A percentile compares a stretch with the other conserved stretches of the same genome.
Evolutionary conservation across 768 basidiomycete genomes (phyloP).

Genomic region (Chalciporus sphaerocephalus): DNA sequence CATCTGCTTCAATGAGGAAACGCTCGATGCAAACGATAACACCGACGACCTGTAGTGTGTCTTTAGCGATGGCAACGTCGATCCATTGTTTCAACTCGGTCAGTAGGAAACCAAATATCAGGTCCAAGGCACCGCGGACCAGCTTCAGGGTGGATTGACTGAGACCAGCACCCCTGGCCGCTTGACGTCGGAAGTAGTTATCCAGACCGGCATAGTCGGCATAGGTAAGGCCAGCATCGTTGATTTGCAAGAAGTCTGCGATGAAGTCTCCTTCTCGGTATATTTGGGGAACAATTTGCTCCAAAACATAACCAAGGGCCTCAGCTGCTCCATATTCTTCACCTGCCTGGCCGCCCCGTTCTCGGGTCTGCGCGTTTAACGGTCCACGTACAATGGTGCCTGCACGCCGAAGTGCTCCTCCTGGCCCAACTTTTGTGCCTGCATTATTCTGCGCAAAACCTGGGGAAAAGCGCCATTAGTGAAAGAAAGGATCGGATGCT

Average conservation of each 20-base stretch:
- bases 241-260: conserved; percentile 88
- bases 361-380: conserved; percentile 49
- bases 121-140: conserved; percentile 84
- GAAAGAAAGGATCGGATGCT: not conserved
- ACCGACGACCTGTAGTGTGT: conserved; percentile 83
- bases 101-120: conserved; percentile 92
- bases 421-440: conserved; percentile 36
- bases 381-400: conserved; percentile 83
- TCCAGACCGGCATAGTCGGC: conserved; percentile 95
- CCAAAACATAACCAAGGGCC: conserved; percentile 72
- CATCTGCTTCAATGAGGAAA: conserved; percentile 71
- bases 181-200: conserved; percentile 90
- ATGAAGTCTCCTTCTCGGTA: conserved; percentile 85
- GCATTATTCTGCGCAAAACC: conserved; percentile 41
- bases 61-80: conserved; percentile 70
- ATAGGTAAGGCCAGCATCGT: conserved; percentile 83
- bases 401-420: conserved; percentile 70
- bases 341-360: conserved; percentile 49
- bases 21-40: conserved; percentile 76
- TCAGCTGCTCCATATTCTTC: conserved; percentile 70
- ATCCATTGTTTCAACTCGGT: conserved; percentile 81
- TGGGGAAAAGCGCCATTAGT: conserved; percentile 21
- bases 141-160: conserved; percentile 71
- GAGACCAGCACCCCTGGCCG: conserved; percentile 65
- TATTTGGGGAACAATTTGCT: conserved; percentile 72